Base-by-base conservation (phyloP, 2,329 filamentous ascomycete species). In the Fusarium sp. region DNA sequence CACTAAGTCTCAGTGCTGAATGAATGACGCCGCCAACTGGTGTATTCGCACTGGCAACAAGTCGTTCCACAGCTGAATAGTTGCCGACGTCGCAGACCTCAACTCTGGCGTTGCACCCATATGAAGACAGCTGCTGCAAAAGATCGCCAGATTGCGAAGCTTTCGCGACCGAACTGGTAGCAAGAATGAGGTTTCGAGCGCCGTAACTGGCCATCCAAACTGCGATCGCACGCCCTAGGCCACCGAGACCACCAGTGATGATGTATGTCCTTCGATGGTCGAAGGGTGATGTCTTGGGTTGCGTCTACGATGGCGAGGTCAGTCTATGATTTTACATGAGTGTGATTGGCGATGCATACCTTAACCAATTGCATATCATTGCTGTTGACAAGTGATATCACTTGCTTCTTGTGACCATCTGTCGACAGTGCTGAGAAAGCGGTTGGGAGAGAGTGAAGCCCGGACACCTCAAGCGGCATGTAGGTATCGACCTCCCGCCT, bases 201-300 rank as follows among this genome's bases (percentile, higher is more conserved):
- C 71, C 71, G 16, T 74, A 72, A 47, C 71, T 74, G 4, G 71
- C 71, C 71, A 74, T 74, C 71, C 71, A 74, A 6, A 74, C 57
- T 4, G 71, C 72, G 20, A 74, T 70, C 6, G 71, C 69, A 8
- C 71, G 71, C 16, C 71, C 71, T 5, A 74, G 51, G 10, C 71
- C 71, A 54, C 71, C 71, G 27, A 74, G 71, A 22, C 71, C 71
- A 1, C 71, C 71, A 41, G 71, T 74, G 24, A 74, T 73, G 46
- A 73, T 74, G 41, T 73, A 73, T 34, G 71, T 72, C 56, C 74
- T 73, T 54, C 59, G 32, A 6, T 24, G 12, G 13, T 61, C 52
- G 57, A 73, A 72, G 16, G 18, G 13, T 20, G 63, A 68, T 8
- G 70, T 71, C 44, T 71, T 72, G 3, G 70, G 70, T 7, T 64